A percentile compares a stretch with the other conserved stretches of the same genome.
These are phyloP conservation scores for Bromus sterilis DNA, from an alignment of 176 grass and related monocot genomes.

Conservation along the genomic window DNA sequence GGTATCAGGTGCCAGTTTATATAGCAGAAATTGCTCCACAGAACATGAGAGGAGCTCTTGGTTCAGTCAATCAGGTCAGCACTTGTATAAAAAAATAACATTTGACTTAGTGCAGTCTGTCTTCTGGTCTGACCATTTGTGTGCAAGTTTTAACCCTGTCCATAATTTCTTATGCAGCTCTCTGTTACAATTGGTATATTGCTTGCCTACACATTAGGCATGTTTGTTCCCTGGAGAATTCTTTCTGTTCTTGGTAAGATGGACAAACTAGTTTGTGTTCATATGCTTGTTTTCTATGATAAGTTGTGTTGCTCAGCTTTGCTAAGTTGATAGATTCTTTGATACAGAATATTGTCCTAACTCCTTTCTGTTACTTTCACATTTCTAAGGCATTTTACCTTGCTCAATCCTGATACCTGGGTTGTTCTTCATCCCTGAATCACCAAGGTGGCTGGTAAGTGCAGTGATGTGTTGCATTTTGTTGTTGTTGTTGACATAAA, in stretches of 20 bases:
- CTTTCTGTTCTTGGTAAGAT: slow-evolving; percentile 82
- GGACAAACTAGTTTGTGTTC: neutral
- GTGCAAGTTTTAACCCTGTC: neutral
- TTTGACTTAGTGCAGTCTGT: neutral
- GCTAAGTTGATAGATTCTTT: neutral
- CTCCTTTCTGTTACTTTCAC: neutral
- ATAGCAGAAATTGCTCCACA: slow-evolving; percentile 97
- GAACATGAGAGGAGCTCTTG: slow-evolving; percentile 84
- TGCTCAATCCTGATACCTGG: slow-evolving; percentile 84
- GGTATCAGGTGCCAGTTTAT: slow-evolving; percentile 81
- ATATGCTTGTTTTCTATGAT: slow-evolving; percentile 15
- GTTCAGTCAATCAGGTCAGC: slow-evolving; percentile 77
- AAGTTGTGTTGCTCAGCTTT: neutral
- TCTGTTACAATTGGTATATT: slow-evolving; percentile 95
- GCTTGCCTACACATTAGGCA: slow-evolving; percentile 68
- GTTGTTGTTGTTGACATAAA: neutral
- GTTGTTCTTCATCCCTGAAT: slow-evolving; percentile 92
- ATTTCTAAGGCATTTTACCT: slow-evolving; percentile 68
- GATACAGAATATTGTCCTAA: slow-evolving; percentile 1
- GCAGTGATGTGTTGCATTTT: neutral
- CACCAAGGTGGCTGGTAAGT: slow-evolving; percentile 98
- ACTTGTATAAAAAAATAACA: neutral
- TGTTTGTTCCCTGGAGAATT: slow-evolving; percentile 97
- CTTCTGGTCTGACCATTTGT: neutral
- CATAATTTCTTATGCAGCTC: slow-evolving; percentile 42